phyloP scores from a whole-genome alignment of 495 filamentous ascomycete genomes.

The Penicillium chermesinum region DNA sequence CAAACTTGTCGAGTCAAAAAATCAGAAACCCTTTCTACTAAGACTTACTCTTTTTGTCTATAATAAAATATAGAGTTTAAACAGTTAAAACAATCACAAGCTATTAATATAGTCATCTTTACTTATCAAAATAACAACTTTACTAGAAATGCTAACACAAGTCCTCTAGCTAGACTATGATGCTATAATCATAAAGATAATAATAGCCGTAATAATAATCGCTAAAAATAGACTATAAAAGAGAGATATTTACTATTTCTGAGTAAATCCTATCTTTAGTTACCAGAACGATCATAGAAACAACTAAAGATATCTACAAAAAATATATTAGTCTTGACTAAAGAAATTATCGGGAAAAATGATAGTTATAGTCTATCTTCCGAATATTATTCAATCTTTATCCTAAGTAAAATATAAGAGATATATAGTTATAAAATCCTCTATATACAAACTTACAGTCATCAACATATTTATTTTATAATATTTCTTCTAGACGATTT shows the following conservation, averaged over 20 bases:
- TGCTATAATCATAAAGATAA: background rate
- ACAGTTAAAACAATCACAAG: background rate
- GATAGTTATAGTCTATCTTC: background rate
- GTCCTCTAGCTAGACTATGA: constrained; percentile 5
- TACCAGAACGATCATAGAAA: constrained; percentile 2
- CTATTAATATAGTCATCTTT: constrained; percentile 5
- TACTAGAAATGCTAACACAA: constrained; percentile 2
- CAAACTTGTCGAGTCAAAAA: background rate
- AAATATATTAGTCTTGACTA: background rate
- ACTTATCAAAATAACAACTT: constrained; percentile 3
- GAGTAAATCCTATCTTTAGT: constrained; percentile 1
- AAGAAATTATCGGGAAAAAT: background rate
- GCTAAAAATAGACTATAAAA: background rate
- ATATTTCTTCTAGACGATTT: constrained; percentile 8
- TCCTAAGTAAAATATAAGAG: constrained; percentile 7
- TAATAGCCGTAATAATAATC: background rate
- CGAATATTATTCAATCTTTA: background rate
- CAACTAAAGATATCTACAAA: background rate
- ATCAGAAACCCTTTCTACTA: background rate
- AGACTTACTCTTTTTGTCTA: background rate
- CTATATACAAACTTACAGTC: constrained; percentile 7
- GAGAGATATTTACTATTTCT: background rate
- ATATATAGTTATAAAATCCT: constrained; percentile 13
- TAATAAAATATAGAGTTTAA: background rate
- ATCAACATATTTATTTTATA: constrained; percentile 9